Percentiles rank a stretch among this genome's conserved stretches.
Evolutionary conservation across 306 rosid genomes (phyloP).

Genomic region (Cercis canadensis): DNA sequence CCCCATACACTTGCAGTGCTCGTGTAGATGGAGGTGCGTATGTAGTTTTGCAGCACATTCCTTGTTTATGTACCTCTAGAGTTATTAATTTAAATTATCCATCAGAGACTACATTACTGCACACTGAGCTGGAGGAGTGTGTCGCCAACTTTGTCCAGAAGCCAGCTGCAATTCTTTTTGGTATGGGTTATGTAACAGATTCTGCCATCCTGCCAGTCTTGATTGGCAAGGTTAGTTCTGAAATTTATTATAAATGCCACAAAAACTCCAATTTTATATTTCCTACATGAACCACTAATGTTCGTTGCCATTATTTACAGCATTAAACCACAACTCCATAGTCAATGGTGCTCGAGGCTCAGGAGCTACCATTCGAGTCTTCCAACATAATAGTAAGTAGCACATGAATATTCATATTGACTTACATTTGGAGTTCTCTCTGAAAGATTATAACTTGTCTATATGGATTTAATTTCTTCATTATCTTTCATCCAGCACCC

Average conservation of each 20-base stretch:
- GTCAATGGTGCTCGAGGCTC: constrained; percentile 74
- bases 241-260: neutral
- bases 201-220: constrained; percentile 66
- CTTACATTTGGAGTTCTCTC: neutral
- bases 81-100: neutral
- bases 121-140: constrained; percentile 52
- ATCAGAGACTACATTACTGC: constrained; percentile 59
- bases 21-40: constrained; percentile 64
- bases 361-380: constrained; percentile 65
- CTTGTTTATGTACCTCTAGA: neutral
- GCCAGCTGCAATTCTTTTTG: constrained; percentile 68
- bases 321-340: constrained; percentile 69
- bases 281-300: neutral
- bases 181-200: constrained; percentile 74
- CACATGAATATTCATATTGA: neutral
- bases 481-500: constrained; percentile 47
- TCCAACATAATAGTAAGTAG: constrained; percentile 56
- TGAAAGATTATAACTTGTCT: neutral
- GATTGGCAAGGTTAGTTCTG: constrained; percentile 53
- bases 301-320: constrained; percentile 27
- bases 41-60: constrained; percentile 12
- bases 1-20: constrained; percentile 66
- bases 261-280: neutral
- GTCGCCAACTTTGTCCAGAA: constrained; percentile 66
- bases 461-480: neutral